These are phyloP conservation scores for Thyridium curvatum DNA, from an alignment of 2,329 filamentous ascomycete species.

Conservation along the genomic window DNA sequence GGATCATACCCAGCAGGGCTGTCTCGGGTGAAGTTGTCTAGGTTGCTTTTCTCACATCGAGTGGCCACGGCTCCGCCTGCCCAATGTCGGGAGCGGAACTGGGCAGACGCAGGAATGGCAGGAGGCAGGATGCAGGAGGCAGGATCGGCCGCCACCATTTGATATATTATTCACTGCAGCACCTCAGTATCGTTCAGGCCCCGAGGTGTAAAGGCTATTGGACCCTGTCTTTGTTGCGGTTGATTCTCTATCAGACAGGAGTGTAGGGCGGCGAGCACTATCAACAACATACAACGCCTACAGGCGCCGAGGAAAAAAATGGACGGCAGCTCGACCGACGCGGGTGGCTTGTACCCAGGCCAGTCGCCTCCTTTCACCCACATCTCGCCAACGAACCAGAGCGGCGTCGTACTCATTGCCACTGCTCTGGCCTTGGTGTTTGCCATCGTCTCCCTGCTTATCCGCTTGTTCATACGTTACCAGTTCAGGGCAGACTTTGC, in stretches of 20 bases:
- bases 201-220: too few species aligned
- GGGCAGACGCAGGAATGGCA: neutral
- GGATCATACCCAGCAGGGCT: too few species aligned
- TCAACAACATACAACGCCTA: too few species aligned
- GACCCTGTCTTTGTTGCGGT: too few species aligned
- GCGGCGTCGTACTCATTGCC: conserved; percentile 30
- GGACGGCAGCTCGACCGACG: conserved; percentile 4
- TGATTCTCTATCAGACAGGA: too few species aligned
- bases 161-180: too few species aligned
- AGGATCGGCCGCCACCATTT: neutral
- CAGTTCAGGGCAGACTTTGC: conserved; percentile 19
- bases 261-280: too few species aligned
- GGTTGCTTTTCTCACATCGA: too few species aligned
- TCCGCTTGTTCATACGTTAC: conserved; percentile 29
- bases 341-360: neutral
- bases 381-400: conserved; percentile 28
- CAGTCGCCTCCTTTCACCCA: conserved; percentile 24
- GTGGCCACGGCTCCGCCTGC: too few species aligned
- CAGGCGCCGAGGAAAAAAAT: conserved; percentile 1
- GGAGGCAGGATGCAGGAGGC: neutral
- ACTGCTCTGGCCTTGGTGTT: conserved; percentile 29
- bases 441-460: conserved; percentile 27
- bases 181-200: neutral
- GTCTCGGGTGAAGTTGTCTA: too few species aligned
- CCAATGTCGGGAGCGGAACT: too few species aligned